A percentile compares a stretch with the other conserved stretches of the same genome.
These are phyloP conservation scores for Stevia rebaudiana DNA, from an alignment of 140 eudicot genomes.

Conservation along the genomic window DNA sequence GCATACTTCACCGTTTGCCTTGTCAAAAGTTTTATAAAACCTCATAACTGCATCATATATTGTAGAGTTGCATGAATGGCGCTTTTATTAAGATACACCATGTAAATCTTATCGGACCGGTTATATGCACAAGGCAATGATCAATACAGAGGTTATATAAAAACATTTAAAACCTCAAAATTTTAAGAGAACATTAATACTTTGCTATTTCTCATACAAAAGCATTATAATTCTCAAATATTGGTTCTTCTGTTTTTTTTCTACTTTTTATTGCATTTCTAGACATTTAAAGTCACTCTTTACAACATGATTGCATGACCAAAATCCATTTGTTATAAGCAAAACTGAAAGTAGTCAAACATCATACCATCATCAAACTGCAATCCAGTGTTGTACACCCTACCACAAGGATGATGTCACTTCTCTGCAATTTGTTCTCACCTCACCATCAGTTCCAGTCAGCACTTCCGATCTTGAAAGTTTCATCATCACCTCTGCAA, in stretches of 20 bases:
- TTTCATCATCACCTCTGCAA: constrained; percentile 67
- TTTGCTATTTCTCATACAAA: too few relatives aligned
- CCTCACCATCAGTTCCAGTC: constrained; percentile 52
- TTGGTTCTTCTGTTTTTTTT: too few relatives aligned
- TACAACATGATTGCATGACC: neutral
- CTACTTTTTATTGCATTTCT: too few relatives aligned
- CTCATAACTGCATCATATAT: too few relatives aligned
- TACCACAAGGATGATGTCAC: constrained; percentile 35
- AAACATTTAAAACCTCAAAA: too few relatives aligned
- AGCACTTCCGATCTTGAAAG: constrained; percentile 48
- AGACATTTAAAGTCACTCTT: neutral
- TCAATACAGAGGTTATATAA: too few relatives aligned
- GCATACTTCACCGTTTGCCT: neutral
- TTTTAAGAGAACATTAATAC: too few relatives aligned
- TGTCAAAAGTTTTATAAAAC: neutral
- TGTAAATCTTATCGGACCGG: too few relatives aligned
- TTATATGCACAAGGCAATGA: too few relatives aligned
- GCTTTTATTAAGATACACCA: too few relatives aligned
- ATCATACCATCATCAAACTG: constrained; percentile 1
- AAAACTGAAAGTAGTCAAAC: constrained; percentile 13
- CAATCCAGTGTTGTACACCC: neutral
- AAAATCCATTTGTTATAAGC: neutral
- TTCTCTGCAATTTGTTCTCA: constrained; percentile 45
- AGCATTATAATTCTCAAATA: neutral
- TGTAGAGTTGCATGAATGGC: too few relatives aligned